Conservation (phyloP, 257 asterid genomes). For the Ajuga chamaepitys region DNA sequence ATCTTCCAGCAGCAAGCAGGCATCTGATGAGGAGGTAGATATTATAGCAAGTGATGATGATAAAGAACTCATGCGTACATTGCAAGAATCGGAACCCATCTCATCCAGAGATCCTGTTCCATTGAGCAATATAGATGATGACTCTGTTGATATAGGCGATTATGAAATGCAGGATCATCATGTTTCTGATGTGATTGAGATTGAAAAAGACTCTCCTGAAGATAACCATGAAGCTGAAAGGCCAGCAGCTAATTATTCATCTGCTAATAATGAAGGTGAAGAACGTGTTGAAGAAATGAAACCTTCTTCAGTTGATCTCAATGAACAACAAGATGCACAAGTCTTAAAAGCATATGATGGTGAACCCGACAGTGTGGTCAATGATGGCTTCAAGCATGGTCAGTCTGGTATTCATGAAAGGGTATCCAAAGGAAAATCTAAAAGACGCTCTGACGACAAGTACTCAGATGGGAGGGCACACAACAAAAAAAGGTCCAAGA, state of each 20-base stretch:
- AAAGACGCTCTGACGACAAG: conserved; percentile 48
- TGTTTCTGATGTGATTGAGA: conserved; percentile 45
- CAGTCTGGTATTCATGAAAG: conserved; percentile 33
- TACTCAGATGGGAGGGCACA: conserved; percentile 36
- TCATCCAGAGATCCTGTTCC: conserved; percentile 37
- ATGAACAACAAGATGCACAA: conserved; percentile 30
- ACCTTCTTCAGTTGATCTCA: conserved; percentile 28
- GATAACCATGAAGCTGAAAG: conserved; percentile 32
- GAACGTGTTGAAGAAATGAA: conserved; percentile 33
- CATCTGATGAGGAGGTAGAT: conserved; percentile 90
- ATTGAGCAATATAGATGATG: conserved; percentile 39
- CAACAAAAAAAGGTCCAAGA: conserved; percentile 44
- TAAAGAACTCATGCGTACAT: conserved; percentile 39
- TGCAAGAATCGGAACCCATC: conserved; percentile 39
- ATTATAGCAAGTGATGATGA: conserved; percentile 74
- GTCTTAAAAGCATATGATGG: conserved; percentile 16
- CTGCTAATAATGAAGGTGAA: conserved; percentile 42
- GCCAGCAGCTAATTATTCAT: conserved; percentile 27
- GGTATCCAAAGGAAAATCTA: conserved; percentile 41
- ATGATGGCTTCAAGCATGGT: conserved; percentile 31
- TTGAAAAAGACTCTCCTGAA: conserved; percentile 55
- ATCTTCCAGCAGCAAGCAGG: conserved; percentile 81
- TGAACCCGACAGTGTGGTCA: conserved; percentile 34
- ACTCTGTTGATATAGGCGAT: conserved; percentile 38
- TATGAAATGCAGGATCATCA: conserved; percentile 44